These are phyloP conservation scores for Sanghuangporus sanghuang DNA, from an alignment of 1,284 basidiomycete genomes.

Conservation along the genomic window DNA sequence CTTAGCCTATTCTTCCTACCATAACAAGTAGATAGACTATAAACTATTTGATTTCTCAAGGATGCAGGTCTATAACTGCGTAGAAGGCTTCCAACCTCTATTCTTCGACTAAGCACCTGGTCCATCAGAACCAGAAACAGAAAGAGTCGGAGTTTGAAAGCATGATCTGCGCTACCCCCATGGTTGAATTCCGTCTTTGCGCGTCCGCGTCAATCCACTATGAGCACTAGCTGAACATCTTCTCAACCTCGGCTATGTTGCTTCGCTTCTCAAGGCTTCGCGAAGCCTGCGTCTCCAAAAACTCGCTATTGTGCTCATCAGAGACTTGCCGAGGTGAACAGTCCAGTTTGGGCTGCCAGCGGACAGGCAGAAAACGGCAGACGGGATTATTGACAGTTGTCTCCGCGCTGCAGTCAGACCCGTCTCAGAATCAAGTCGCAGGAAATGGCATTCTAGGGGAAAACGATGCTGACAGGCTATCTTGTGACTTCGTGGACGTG, in stretches of 20 bases:
- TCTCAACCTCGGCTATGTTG: neutral
- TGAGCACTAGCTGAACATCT: neutral
- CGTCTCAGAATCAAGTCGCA: neutral
- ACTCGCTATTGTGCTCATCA: neutral
- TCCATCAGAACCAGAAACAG: neutral
- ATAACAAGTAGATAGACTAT: no score
- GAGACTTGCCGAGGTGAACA: neutral
- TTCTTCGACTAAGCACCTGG: neutral
- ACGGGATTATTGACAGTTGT: neutral
- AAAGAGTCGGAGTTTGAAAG: neutral
- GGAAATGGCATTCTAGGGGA: neutral
- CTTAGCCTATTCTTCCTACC: no score
- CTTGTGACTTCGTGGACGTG: neutral
- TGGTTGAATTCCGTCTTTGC: neutral
- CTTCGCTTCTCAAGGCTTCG: neutral
- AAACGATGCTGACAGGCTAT: neutral
- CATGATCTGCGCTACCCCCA: neutral
- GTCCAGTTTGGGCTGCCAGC: neutral
- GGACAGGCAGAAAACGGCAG: neutral
- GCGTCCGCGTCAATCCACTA: neutral
- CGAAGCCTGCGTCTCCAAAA: neutral
- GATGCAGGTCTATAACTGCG: no score
- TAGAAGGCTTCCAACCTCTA: neutral
- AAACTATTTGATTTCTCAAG: no score
- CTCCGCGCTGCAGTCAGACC: neutral